Evolutionary conservation across 1,284 basidiomycete species (phyloP), one percentile per base, ranked within the genome.

Genomic region (Sparassis latifolia): DNA sequence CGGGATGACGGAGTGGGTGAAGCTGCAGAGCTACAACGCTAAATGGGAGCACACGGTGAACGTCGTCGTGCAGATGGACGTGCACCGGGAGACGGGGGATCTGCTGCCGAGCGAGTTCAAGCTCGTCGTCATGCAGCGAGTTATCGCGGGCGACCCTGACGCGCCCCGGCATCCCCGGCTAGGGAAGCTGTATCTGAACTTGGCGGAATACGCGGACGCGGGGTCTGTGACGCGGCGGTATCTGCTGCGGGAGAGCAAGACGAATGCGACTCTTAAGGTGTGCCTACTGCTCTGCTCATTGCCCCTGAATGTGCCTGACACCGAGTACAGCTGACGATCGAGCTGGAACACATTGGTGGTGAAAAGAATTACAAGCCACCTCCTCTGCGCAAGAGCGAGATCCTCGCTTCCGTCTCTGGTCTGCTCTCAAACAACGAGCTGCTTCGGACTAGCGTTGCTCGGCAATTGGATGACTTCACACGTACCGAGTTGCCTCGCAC

Each of bases 251-350:
- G 77, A 89, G 57, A 88, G 84, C 63, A 87, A 86, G 66, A 88
- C 83, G 42, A 92, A 92, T 56, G 86, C 89, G 0, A 85, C 83
- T 2, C 73, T 92, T 45, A 84, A 83, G 71, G 80, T 84, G 20
- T 10, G 48, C 10, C 27, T 42, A 52, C 4, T 30, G 6, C 27
- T 27, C 20, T 27, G 33, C 29, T 40, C 33, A 37, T 27, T 30
- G 28, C 5, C 7, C 38, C 10, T 2, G 27, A 10, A 9, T 10
- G 5, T n/a, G 1, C 27, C 45, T 56, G n/a, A 53, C 33, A n/a
- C 31, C 47, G 41, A 43, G 9, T 35, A 30, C 59, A 86, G 78
- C 66, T 90, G 10, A 80, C 84, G 4, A 74, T 87, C 45, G 73
- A 80, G 45, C 67, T 88, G 46, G 74, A 77, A 39, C 75, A 78